Percentiles rank a stretch among this genome's conserved stretches.
Conservation (phyloP, 163 green algal species). For the Prototheca cutis region DNA sequence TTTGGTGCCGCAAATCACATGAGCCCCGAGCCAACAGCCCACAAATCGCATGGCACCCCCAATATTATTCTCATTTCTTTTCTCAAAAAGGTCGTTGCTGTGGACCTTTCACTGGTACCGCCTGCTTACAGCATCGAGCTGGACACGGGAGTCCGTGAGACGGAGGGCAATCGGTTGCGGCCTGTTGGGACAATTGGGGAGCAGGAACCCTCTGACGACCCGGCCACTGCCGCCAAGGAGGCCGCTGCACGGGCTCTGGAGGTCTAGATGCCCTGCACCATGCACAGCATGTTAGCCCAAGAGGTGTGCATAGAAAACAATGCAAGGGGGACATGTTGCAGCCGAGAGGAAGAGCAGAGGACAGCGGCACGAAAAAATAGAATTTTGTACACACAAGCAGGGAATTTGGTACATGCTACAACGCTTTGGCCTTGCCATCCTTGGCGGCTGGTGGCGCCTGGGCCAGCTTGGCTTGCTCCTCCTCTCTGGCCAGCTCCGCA, state of each 20-base stretch:
- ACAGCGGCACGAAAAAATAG: neutral
- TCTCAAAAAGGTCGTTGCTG: neutral
- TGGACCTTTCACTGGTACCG: conserved; percentile 17
- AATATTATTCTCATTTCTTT: no score
- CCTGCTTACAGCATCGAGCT: conserved; percentile 24
- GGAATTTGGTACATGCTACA: neutral
- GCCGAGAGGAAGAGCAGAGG: neutral
- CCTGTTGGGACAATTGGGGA: conserved; percentile 9
- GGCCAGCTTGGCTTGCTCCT: no score
- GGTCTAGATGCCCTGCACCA: no score
- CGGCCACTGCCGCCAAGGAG: conserved; percentile 29
- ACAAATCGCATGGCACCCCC: no score
- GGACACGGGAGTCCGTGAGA: neutral
- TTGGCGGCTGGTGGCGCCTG: neutral
- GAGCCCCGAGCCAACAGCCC: no score
- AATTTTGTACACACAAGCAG: neutral
- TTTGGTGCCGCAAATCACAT: no score
- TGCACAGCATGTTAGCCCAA: neutral
- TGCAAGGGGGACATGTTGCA: neutral
- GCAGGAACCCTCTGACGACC: conserved; percentile 1
- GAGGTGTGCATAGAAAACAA: neutral
- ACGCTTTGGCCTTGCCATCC: neutral
- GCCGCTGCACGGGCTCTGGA: conserved; percentile 10
- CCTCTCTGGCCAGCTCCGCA: neutral
- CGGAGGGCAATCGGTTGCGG: neutral